A percentile compares a stretch with the other conserved stretches of the same genome.
These are phyloP conservation scores for Stagonosporopsis vannaccii DNA, from an alignment of 2,329 filamentous ascomycete species.

Conservation along the genomic window DNA sequence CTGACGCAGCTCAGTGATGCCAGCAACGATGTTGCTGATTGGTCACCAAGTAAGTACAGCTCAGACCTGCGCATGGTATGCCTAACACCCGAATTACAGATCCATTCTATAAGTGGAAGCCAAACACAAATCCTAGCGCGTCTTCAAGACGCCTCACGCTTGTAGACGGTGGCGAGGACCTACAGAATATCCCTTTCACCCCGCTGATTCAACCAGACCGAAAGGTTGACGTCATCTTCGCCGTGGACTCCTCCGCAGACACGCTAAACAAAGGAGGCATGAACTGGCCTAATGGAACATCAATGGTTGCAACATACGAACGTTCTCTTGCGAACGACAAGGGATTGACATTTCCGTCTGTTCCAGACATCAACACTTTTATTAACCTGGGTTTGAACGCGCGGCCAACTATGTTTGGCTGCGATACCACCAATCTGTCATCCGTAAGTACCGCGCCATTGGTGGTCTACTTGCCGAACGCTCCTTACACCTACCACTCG, in stretches of 20 bases:
- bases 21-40: background rate
- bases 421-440: slow-evolving; percentile 68
- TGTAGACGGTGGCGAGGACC: background rate
- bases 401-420: slow-evolving; percentile 79
- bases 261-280: slow-evolving; percentile 54
- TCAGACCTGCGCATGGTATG: too few species aligned
- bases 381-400: slow-evolving; percentile 75
- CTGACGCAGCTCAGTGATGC: background rate
- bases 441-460: slow-evolving; percentile 61
- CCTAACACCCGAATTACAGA: too few species aligned
- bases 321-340: slow-evolving; percentile 65
- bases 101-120: background rate
- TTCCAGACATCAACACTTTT: slow-evolving; percentile 77
- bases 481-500: slow-evolving; percentile 74
- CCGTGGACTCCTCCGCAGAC: slow-evolving; percentile 76
- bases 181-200: background rate
- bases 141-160: background rate
- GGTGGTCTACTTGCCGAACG: slow-evolving; percentile 84
- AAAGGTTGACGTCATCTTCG: slow-evolving; percentile 78
- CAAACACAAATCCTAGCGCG: background rate
- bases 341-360: slow-evolving; percentile 70
- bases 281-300: slow-evolving; percentile 76
- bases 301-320: slow-evolving; percentile 74
- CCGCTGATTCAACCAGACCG: slow-evolving; percentile 71
- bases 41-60: background rate